Conservation (phyloP, 768 basidiomycete species). For the Mycena pura region DNA sequence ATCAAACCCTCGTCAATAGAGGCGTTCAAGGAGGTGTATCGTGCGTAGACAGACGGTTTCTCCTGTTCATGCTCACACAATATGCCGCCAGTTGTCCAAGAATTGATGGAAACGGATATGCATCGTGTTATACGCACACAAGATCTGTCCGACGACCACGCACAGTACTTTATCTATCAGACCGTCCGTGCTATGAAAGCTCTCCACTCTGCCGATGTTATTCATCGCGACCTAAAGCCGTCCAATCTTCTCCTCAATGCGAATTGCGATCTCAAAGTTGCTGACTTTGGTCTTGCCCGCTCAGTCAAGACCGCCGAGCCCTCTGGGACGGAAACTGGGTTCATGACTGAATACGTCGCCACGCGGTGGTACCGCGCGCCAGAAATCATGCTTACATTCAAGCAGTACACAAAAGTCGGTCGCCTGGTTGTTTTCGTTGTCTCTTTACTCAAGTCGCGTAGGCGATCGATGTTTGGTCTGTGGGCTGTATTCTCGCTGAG, state of each 20-base stretch:
- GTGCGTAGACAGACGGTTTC: conserved; percentile 44
- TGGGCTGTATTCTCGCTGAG: conserved; percentile 71
- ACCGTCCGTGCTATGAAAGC: conserved; percentile 96
- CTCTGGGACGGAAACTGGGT: conserved; percentile 82
- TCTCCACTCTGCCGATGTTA: conserved; percentile 94
- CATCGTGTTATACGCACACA: conserved; percentile 96
- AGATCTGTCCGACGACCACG: conserved; percentile 94
- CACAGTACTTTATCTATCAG: conserved; percentile 93
- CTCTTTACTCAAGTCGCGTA: conserved; percentile 22
- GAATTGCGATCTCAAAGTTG: conserved; percentile 94
- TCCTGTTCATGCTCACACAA: conserved; percentile 11
- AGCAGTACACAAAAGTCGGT: conserved; percentile 85
- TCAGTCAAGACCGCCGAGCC: conserved; percentile 87
- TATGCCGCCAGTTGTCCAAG: conserved; percentile 75
- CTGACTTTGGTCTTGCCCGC: conserved; percentile 95
- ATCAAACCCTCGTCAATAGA: conserved; percentile 82
- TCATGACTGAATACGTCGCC: conserved; percentile 98
- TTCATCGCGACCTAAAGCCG: conserved; percentile 96
- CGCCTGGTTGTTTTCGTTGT: conserved; percentile 15
- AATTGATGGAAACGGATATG: conserved; percentile 96
- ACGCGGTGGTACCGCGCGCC: conserved; percentile 99
- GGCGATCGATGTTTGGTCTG: conserved; percentile 68
- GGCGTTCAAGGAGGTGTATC: conserved; percentile 86
- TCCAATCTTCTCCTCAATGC: conserved; percentile 97
- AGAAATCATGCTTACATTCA: conserved; percentile 99